A percentile compares a stretch with the other conserved stretches of the same genome.
Conservation (phyloP, 1,139 yeast species). For the Groenewaldozyma auringiensis region DNA sequence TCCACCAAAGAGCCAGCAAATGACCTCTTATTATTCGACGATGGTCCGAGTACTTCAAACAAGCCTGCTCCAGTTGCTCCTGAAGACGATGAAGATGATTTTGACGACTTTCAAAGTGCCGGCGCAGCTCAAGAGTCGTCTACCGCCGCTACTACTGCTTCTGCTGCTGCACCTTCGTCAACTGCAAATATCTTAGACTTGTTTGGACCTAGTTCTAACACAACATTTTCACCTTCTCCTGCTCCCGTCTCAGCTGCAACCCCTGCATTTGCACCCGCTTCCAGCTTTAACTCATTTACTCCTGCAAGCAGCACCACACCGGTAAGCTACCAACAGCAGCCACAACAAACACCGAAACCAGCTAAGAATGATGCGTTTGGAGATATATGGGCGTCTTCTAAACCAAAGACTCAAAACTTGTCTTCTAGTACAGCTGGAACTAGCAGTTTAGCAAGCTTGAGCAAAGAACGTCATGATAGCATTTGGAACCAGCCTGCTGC, state of each 20-base stretch:
- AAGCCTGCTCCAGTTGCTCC: slow-evolving; percentile 27
- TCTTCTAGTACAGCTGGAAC: slow-evolving; percentile 12
- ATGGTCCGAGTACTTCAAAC: slow-evolving; percentile 12
- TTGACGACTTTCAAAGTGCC: slow-evolving; percentile 91
- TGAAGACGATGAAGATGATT: slow-evolving; percentile 70
- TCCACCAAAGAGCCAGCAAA: slow-evolving; percentile 14
- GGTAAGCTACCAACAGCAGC: slow-evolving; percentile 28
- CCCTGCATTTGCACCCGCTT: slow-evolving; percentile 19
- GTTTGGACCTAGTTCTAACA: slow-evolving; percentile 18
- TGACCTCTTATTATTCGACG: slow-evolving; percentile 21
- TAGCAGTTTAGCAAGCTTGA: slow-evolving; percentile 24
- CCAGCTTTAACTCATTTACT: slow-evolving; percentile 10
- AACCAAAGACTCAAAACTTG: slow-evolving; percentile 36
- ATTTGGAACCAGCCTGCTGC: neutral
- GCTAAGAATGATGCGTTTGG: slow-evolving; percentile 67
- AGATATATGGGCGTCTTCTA: slow-evolving; percentile 57
- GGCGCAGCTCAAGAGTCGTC: slow-evolving; percentile 25
- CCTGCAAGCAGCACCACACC: slow-evolving; percentile 9
- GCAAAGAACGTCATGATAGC: slow-evolving; percentile 16
- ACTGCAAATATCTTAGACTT: slow-evolving; percentile 19
- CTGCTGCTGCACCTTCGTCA: slow-evolving; percentile 13
- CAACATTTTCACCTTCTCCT: slow-evolving; percentile 16
- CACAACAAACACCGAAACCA: slow-evolving; percentile 16
- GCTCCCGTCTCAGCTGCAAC: slow-evolving; percentile 20
- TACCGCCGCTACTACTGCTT: slow-evolving; percentile 24